Percentiles rank a stretch among this genome's conserved stretches.
phyloP scores from a whole-genome alignment of 768 basidiomycete genomes.

The Mycena leptocephala region DNA sequence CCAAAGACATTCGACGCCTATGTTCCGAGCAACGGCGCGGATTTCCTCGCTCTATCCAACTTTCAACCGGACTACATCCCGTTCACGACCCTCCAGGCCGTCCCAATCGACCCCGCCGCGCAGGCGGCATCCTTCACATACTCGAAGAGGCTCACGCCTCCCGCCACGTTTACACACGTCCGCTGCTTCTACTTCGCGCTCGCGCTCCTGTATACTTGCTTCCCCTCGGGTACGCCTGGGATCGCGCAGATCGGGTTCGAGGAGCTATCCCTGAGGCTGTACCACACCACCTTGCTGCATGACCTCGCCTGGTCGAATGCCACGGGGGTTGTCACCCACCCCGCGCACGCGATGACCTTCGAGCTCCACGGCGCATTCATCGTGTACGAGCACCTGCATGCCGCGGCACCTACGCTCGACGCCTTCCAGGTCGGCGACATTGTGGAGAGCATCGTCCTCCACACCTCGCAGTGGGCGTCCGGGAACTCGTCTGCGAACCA shows the following conservation, averaged over 20 bases:
- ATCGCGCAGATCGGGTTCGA: slow-evolving; percentile 9
- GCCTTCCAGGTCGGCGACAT: slow-evolving; percentile 48
- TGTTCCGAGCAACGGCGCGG: slow-evolving; percentile 1
- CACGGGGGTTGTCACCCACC: background rate
- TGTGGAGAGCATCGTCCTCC: slow-evolving; percentile 11
- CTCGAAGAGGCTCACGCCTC: slow-evolving; percentile 3
- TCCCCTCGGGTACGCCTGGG: slow-evolving; percentile 8
- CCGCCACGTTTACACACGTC: background rate
- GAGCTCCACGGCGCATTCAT: slow-evolving; percentile 11
- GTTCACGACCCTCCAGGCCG: background rate
- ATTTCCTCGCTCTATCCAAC: background rate
- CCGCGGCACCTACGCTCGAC: background rate
- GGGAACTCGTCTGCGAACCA: slow-evolving; percentile 21
- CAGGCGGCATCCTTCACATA: slow-evolving; percentile 2
- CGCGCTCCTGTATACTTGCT: slow-evolving; percentile 8
- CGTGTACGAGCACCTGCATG: slow-evolving; percentile 13
- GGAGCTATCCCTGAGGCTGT: background rate
- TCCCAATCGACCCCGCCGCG: background rate
- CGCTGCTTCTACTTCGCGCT: slow-evolving; percentile 19
- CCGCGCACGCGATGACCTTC: slow-evolving; percentile 15
- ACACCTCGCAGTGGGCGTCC: slow-evolving; percentile 2
- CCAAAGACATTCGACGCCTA: slow-evolving; percentile 8
- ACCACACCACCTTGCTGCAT: slow-evolving; percentile 6
- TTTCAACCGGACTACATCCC: background rate
- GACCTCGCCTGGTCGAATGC: slow-evolving; percentile 3